Evolutionary conservation across 2,329 filamentous ascomycete species (phyloP).

Genomic region (Onygena corvina): DNA sequence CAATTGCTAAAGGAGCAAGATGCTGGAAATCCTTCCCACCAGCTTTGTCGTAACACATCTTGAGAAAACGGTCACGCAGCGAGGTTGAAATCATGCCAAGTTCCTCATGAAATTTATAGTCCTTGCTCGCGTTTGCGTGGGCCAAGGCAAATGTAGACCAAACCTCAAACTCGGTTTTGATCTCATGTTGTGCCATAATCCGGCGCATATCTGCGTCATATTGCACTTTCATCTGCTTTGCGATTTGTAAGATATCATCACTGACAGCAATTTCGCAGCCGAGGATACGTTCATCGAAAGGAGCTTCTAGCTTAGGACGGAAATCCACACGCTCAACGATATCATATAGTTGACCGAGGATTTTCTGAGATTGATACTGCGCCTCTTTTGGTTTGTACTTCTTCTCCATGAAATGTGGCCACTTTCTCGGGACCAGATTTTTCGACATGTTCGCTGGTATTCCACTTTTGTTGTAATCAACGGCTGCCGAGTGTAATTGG

Average conservation of each 20-base stretch:
- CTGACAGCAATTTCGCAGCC: conserved; percentile 45
- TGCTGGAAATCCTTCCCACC: conserved; percentile 47
- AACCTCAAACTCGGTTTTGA: conserved; percentile 80
- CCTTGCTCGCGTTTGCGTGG: conserved; percentile 57
- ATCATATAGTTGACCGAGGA: conserved; percentile 76
- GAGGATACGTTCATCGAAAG: conserved; percentile 68
- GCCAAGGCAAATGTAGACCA: conserved; percentile 76
- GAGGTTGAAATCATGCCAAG: conserved; percentile 55
- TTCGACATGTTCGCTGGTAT: conserved; percentile 56
- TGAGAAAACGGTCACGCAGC: conserved; percentile 58
- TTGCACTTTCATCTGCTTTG: conserved; percentile 54
- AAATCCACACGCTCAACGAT: conserved; percentile 59
- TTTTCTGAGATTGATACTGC: conserved; percentile 55
- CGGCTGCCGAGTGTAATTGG: conserved; percentile 72
- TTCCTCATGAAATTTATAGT: conserved; percentile 81
- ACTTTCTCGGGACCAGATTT: conserved; percentile 49
- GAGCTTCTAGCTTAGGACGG: conserved; percentile 54
- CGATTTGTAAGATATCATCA: conserved; percentile 45
- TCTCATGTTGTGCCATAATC: conserved; percentile 73
- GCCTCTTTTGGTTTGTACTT: conserved; percentile 34
- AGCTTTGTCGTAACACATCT: conserved; percentile 52
- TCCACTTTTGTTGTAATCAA: conserved; percentile 90
- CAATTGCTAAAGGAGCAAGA: conserved; percentile 63
- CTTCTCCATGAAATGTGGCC: conserved; percentile 85
- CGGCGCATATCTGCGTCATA: conserved; percentile 69